Conservation (phyloP, 2,329 filamentous ascomycete species). For the Botrytis cinerea region DNA sequence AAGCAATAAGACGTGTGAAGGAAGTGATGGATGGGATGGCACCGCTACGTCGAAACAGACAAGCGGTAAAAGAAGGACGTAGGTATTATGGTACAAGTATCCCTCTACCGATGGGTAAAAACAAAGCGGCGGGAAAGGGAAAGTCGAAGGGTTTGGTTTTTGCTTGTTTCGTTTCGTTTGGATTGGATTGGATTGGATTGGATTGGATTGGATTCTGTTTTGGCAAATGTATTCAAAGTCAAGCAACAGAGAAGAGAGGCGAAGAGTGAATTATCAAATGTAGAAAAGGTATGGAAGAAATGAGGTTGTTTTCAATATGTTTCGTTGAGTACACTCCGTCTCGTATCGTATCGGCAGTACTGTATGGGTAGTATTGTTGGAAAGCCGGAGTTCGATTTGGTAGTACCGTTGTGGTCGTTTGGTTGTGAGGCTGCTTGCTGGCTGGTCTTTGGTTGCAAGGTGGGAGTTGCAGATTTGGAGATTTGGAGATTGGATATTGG, state of each 20-base stretch:
- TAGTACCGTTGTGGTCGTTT: neutral
- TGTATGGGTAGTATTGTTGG: neutral
- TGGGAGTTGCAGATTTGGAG: neutral
- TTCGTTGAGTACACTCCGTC: constrained; percentile 12
- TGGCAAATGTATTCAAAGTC: neutral
- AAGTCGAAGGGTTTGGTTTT: constrained; percentile 36
- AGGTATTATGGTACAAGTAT: neutral
- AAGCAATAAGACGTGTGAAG: neutral
- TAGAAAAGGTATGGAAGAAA: neutral
- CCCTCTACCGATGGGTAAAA: neutral
- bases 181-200: neutral
- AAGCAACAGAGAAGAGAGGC: neutral
- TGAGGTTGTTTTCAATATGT: constrained; percentile 11
- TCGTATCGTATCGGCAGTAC: neutral
- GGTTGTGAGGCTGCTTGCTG: neutral
- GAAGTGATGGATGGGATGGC: neutral
- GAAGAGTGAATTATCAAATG: neutral
- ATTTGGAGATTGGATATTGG: too few relatives aligned
- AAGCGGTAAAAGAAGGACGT: constrained; percentile 21
- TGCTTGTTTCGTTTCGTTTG: constrained; percentile 25
- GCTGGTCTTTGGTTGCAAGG: neutral
- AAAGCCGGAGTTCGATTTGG: neutral
- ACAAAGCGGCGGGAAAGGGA: constrained; percentile 24
- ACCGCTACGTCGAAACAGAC: constrained; percentile 27
- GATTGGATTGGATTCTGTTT: neutral